Percentiles rank a stretch among this genome's conserved stretches.
phyloP scores from a whole-genome alignment of 2,329 filamentous ascomycete species.

The Thielaviopsis ethacetica region DNA sequence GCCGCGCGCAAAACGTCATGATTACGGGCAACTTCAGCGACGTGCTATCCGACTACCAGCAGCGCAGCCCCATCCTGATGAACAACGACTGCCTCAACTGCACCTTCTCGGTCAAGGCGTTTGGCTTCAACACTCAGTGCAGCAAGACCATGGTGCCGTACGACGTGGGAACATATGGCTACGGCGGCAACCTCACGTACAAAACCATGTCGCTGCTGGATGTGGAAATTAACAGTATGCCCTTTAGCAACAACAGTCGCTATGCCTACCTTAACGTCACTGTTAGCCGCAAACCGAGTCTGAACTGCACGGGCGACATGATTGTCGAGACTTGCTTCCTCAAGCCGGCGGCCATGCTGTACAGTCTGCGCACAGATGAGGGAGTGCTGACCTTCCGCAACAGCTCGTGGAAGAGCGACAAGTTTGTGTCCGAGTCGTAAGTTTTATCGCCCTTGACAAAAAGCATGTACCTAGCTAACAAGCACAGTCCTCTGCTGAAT shows the following conservation, averaged over 20 bases:
- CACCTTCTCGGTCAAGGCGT: constrained; percentile 10
- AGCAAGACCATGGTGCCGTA: background rate
- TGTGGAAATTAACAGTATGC: background rate
- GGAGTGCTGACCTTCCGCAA: constrained; percentile 6
- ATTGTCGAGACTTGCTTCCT: constrained; percentile 9
- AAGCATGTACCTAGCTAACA: background rate
- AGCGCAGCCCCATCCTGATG: constrained; percentile 7
- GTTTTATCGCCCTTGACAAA: background rate
- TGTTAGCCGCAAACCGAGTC: constrained; percentile 6
- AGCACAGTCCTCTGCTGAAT: background rate
- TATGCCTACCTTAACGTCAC: constrained; percentile 11
- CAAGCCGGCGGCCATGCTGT: constrained; percentile 9
- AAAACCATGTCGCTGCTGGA: constrained; percentile 2
- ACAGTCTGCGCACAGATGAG: constrained; percentile 2
- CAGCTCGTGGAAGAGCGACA: constrained; percentile 8
- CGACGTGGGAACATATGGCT: constrained; percentile 3
- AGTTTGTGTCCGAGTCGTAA: constrained; percentile 5
- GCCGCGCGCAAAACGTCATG: constrained; percentile 11
- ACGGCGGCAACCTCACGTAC: background rate
- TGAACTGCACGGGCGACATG: constrained; percentile 7
- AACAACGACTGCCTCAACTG: constrained; percentile 11
- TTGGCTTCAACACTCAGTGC: constrained; percentile 7
- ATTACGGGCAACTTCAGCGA: constrained; percentile 11
- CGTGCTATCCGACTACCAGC: constrained; percentile 9
- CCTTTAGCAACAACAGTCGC: background rate